Conservation (phyloP, 306 rosid genomes). For the Aeschynomene evenia region DNA sequence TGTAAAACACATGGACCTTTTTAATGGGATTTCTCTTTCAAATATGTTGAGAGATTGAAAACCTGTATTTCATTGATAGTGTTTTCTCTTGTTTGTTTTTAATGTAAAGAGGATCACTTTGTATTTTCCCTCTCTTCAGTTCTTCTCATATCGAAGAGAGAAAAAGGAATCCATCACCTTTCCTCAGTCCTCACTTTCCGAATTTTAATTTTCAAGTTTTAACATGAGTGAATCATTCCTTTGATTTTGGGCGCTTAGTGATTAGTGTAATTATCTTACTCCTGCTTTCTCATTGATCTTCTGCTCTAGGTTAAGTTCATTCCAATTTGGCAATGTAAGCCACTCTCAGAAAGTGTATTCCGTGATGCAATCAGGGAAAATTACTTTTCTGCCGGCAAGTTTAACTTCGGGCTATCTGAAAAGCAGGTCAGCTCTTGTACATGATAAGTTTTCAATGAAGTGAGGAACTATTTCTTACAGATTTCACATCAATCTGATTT, state of each 20-base stretch:
- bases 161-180: not conserved
- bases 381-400: conserved; percentile 48
- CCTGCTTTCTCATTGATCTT: not conserved
- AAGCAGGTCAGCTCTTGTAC: conserved; percentile 51
- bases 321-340: conserved; percentile 53
- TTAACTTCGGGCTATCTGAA: conserved; percentile 62
- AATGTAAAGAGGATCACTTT: not conserved
- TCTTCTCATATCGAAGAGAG: not conserved
- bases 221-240: not conserved
- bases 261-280: not conserved
- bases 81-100: not conserved
- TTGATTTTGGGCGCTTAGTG: conserved; percentile 2
- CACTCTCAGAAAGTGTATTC: conserved; percentile 53
- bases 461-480: not conserved
- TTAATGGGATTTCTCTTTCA: not conserved
- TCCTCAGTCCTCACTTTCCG: not conserved
- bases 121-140: not conserved
- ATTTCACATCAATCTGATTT: conserved; percentile 5
- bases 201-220: conserved; percentile 9
- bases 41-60: not conserved
- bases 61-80: not conserved
- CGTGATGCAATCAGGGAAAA: conserved; percentile 50
- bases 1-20: not conserved
- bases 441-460: conserved; percentile 16
- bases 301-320: conserved; percentile 48